These are phyloP conservation scores for Gracilaria vermiculophylla DNA, from an alignment of 23 red algal genomes.

Conservation along the genomic window DNA sequence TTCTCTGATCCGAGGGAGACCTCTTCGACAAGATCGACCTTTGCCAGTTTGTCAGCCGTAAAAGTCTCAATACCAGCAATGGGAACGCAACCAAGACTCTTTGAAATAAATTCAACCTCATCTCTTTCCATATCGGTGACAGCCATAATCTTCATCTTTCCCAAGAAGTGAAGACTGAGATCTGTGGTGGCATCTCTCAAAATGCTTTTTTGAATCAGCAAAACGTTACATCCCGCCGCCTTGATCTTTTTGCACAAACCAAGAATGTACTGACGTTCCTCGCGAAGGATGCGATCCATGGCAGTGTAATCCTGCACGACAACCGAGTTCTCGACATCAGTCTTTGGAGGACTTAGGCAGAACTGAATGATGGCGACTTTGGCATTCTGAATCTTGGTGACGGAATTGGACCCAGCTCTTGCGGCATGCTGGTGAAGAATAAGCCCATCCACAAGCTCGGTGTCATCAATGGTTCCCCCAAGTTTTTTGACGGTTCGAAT, in stretches of 20 bases:
- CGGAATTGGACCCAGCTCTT: constrained; percentile 68
- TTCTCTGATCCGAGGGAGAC: constrained; percentile 83
- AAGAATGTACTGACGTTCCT: constrained; percentile 93
- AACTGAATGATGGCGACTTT: constrained; percentile 97
- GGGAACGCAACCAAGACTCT: constrained; percentile 87
- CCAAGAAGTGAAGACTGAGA: constrained; percentile 94
- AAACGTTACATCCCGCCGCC: constrained; percentile 89
- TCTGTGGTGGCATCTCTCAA: constrained; percentile 95
- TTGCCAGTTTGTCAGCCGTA: constrained; percentile 89
- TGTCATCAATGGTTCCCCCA: constrained; percentile 93
- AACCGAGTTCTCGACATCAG: constrained; percentile 96
- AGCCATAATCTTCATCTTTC: constrained; percentile 99
- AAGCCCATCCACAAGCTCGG: constrained; percentile 81
- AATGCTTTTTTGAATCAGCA: constrained; percentile 97
- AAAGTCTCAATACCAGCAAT: constrained; percentile 91
- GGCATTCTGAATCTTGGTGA: constrained; percentile 73
- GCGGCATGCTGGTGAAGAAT: constrained; percentile 75
- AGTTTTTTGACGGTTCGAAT: constrained; percentile 96
- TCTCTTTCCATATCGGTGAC: constrained; percentile 93
- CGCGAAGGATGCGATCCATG: constrained; percentile 94
- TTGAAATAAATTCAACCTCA: constrained; percentile 95
- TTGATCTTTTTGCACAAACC: constrained; percentile 97
- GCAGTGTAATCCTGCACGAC: constrained; percentile 97
- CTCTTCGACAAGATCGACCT: constrained; percentile 97
- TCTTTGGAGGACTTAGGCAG: constrained; percentile 91